Conservation (phyloP, 371 early-diverging fungal genomes). For the Rozella allomycis region DNA sequence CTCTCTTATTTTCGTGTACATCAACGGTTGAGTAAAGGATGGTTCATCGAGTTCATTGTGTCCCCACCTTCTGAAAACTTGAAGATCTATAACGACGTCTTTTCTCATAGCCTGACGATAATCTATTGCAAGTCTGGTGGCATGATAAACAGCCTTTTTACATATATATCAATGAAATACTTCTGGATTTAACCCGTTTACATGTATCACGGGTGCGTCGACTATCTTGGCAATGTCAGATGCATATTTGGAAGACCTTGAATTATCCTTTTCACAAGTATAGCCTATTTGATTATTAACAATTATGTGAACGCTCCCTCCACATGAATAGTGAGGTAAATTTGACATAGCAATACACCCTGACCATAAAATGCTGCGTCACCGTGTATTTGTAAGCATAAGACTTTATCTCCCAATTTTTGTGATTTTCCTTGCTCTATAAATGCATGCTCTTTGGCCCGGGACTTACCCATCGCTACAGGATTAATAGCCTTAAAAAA, state of each 20-base stretch:
- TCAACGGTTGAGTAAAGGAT: conserved; percentile 81
- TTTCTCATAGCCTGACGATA: conserved; percentile 77
- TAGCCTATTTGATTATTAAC: conserved; percentile 95
- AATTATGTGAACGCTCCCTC: conserved; percentile 82
- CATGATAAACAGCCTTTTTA: conserved; percentile 56
- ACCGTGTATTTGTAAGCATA: conserved; percentile 83
- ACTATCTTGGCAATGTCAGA: conserved; percentile 87
- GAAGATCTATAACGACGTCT: conserved; percentile 78
- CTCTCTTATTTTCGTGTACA: conserved; percentile 75
- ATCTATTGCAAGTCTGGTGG: conserved; percentile 59
- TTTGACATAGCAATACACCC: conserved; percentile 80
- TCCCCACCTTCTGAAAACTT: conserved; percentile 83
- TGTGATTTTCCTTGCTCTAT: conserved; percentile 54
- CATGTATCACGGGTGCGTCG: conserved; percentile 81
- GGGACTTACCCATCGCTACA: conserved; percentile 77
- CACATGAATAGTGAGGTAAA: conserved; percentile 71
- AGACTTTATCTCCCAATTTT: conserved; percentile 59
- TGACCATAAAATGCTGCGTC: conserved; percentile 90
- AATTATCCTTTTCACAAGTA: conserved; percentile 77
- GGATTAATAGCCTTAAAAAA: conserved; percentile 59
- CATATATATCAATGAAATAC: conserved; percentile 2
- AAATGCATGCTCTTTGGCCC: conserved; percentile 74
- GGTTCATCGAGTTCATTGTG: conserved; percentile 96
- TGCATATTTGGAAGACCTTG: conserved; percentile 68
- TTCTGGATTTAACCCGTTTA: conserved; percentile 84